Percentiles rank a stretch among this genome's conserved stretches.
Conservation (phyloP, 2,329 filamentous ascomycete species). For the Penicillium sp. region DNA sequence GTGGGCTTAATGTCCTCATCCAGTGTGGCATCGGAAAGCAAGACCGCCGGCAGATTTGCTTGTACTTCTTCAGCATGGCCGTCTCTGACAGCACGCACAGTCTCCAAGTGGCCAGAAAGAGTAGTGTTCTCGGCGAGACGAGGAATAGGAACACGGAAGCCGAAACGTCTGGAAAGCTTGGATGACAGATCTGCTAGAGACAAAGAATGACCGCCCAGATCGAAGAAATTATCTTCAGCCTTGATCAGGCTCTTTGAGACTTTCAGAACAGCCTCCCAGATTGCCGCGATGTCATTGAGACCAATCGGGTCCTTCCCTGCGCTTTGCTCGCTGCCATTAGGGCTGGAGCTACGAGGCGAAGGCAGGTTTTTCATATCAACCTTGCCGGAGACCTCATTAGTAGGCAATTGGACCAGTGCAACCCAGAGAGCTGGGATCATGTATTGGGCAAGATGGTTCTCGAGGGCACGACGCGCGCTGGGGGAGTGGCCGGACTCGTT, state of each 20-base stretch:
- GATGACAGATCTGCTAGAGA: conserved; percentile 75
- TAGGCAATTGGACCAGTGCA: conserved; percentile 67
- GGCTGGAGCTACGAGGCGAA: conserved; percentile 56
- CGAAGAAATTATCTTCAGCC: conserved; percentile 73
- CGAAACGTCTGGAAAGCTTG: conserved; percentile 66
- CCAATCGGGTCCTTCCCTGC: conserved; percentile 62
- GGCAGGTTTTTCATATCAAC: conserved; percentile 71
- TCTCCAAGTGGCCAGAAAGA: conserved; percentile 68
- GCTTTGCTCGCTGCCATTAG: conserved; percentile 45
- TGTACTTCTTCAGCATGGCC: conserved; percentile 72
- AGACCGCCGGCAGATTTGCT: conserved; percentile 68
- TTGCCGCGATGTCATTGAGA: conserved; percentile 64
- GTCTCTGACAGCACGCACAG: conserved; percentile 67
- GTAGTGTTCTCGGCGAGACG: conserved; percentile 70
- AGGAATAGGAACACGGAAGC: conserved; percentile 68
- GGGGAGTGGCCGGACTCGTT: conserved; percentile 71
- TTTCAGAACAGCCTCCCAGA: conserved; percentile 70
- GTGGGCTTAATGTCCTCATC: conserved; percentile 66
- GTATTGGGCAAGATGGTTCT: conserved; percentile 70
- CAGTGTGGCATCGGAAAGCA: conserved; percentile 65
- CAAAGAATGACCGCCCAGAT: conserved; percentile 75
- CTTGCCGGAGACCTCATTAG: conserved; percentile 76
- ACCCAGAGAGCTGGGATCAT: conserved; percentile 82
- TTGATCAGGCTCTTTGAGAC: conserved; percentile 63
- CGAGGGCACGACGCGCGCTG: conserved; percentile 62